These are phyloP conservation scores for Colletotrichum ledebouriae DNA, from an alignment of 2,329 filamentous ascomycete species.

Conservation along the genomic window DNA sequence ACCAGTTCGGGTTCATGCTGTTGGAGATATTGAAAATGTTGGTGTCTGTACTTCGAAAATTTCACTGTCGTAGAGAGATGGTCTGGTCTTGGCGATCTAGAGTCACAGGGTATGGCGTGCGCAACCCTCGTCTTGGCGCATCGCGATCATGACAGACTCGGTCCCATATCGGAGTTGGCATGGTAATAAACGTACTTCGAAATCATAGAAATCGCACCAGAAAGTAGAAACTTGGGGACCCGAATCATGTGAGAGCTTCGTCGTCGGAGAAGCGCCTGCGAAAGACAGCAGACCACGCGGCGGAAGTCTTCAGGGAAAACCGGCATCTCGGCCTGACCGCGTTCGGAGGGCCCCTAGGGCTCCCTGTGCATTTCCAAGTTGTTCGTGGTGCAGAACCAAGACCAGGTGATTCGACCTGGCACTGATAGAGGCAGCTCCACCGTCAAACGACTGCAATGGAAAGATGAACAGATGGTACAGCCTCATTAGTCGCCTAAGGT, in stretches of 20 bases:
- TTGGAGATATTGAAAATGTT: background rate
- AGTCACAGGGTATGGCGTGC: constrained; percentile 38
- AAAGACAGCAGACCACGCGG: background rate
- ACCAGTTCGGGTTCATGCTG: background rate
- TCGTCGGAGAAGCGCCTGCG: constrained; percentile 18
- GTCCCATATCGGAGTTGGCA: too few species aligned
- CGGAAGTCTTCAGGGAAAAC: constrained; percentile 43
- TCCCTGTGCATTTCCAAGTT: constrained; percentile 76
- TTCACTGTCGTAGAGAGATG: background rate
- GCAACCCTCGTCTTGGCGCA: background rate
- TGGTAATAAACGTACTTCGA: too few species aligned
- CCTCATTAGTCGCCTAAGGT: background rate
- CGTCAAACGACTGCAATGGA: constrained; percentile 70
- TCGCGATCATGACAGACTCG: too few species aligned
- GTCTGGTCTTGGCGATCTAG: constrained; percentile 24
- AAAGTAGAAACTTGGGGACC: too few species aligned
- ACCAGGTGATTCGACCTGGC: too few species aligned
- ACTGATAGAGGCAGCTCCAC: constrained; percentile 57
- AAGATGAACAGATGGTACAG: constrained; percentile 72
- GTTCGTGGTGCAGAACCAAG: constrained; percentile 43
- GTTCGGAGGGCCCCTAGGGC: constrained; percentile 75
- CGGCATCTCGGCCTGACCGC: constrained; percentile 74
- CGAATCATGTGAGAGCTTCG: constrained; percentile 6
- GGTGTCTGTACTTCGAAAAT: background rate
- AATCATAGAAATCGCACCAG: background rate